These are phyloP conservation scores for Flaveria trinervia DNA, from an alignment of 129 eudicot species.

Conservation along the genomic window DNA sequence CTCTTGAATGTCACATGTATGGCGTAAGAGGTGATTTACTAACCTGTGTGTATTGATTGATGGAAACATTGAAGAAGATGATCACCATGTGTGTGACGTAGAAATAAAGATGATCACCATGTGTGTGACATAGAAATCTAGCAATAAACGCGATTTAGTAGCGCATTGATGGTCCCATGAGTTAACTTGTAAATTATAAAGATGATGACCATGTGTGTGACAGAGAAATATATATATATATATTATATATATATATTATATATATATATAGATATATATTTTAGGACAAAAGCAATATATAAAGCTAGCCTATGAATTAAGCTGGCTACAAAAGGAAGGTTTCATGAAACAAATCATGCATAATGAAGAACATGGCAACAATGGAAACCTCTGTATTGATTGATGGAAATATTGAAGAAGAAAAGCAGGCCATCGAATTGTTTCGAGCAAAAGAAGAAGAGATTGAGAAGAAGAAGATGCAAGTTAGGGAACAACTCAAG, in stretches of 20 bases:
- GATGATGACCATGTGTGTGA: too few species aligned
- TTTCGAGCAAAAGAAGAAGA: conserved; percentile 59
- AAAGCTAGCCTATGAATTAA: background rate
- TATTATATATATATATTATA: too few species aligned
- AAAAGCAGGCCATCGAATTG: conserved; percentile 37
- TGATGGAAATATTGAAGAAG: conserved; percentile 42
- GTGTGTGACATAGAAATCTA: too few species aligned
- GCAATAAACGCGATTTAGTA: too few species aligned
- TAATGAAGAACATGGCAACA: conserved; percentile 40
- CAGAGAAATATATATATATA: too few species aligned
- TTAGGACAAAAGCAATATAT: conserved; percentile 26
- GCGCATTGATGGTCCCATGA: too few species aligned
- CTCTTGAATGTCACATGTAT: too few species aligned
- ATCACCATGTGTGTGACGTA: conserved; percentile 19
- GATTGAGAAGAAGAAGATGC: conserved; percentile 59
- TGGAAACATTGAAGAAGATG: too few species aligned
- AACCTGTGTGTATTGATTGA: too few species aligned
- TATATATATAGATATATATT: background rate
- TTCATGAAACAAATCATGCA: background rate
- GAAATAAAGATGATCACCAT: background rate
- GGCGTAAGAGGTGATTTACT: too few species aligned
- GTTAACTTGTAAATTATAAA: too few species aligned
- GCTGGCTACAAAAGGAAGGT: conserved; percentile 25
- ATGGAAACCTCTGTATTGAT: conserved; percentile 36
- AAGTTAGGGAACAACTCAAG: conserved; percentile 48